Evolutionary conservation across 768 basidiomycete species (phyloP), one percentile per base, ranked within the genome.

Genomic region (Hericium erinaceus): DNA sequence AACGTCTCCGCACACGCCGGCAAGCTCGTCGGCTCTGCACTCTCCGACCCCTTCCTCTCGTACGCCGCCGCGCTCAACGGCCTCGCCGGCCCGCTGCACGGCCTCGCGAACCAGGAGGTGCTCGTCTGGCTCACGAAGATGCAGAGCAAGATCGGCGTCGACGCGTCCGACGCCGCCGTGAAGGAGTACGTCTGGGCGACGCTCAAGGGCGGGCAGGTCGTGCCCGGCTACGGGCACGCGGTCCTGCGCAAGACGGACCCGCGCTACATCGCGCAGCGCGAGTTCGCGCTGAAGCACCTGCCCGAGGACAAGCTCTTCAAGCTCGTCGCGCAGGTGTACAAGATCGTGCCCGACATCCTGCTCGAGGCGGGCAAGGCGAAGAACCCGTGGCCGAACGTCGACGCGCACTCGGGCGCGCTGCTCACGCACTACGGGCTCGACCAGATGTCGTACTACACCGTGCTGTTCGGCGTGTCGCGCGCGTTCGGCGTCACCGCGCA

Each of bases 311-410:
- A 92, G 57, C 70, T 97, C 69, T 97, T 98, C 84, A 93, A 89
- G 77, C 87, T 97, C 64, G 95, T 98, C 41, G 87, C 82, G 56
- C 89, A 92, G 69, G 83, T 94, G 54, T 92, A 90, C 72, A 79
- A 87, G 64, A 75, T 95, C 62, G 95, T 95, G 15, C 95, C 95
- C 24, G 80, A 86, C 65, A 90, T 98, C 68, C 81, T 98, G 28
- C 82, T 95, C 55, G 85, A 92, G 78, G 89, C 90, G 64, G 90
- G 90, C 64, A 92, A 92, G 72, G 90, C 89, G 16, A 92, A 92
- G 81, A 92, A 92, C 77, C 90, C 90, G 2, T 92, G 89, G 89
- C 95, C 95, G 48, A 98, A 98, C 71, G 95, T 98, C 57, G 95
- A 98, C 70, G 92, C 95, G 52, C 94, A 95, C 77, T 98, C 95